Percentiles rank a stretch among this genome's conserved stretches.
Conservation (phyloP, 805 yeast genomes). For the Metschnikowia chrysomelidarum region DNA sequence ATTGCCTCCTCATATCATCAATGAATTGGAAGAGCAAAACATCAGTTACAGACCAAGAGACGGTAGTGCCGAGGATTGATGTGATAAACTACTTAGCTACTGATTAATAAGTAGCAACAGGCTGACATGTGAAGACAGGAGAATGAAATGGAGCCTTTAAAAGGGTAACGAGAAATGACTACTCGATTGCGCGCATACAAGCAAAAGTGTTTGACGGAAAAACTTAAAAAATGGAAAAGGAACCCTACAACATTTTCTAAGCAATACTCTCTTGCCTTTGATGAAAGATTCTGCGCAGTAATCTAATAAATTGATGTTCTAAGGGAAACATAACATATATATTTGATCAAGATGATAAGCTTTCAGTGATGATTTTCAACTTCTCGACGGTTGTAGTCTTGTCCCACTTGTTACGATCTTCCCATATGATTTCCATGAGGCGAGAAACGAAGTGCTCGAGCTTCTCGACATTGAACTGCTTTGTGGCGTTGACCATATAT, state of each 20-base stretch:
- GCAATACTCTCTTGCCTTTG: no score
- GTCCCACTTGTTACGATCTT: conserved; percentile 50
- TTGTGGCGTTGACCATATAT: conserved; percentile 29
- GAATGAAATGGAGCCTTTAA: no score
- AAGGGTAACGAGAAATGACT: no score
- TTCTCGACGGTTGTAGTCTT: conserved; percentile 37
- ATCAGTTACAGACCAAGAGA: conserved; percentile 91
- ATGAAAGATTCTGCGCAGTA: no score
- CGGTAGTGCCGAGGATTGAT: conserved; percentile 73
- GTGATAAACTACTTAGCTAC: no score
- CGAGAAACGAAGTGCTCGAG: conserved; percentile 53
- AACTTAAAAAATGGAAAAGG: no score
- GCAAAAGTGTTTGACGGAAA: no score
- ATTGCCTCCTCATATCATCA: conserved; percentile 80
- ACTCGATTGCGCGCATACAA: no score
- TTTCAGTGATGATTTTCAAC: conserved; percentile 22
- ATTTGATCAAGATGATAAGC: conserved; percentile 1
- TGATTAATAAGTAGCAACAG: no score
- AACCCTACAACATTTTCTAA: no score
- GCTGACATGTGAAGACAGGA: no score
- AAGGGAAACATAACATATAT: neutral
- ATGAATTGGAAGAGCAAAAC: conserved; percentile 70
- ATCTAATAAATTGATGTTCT: neutral
- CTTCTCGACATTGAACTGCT: conserved; percentile 34
- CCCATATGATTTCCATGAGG: conserved; percentile 73